phyloP scores from a whole-genome alignment of 495 filamentous ascomycete genomes.

The Penicillium goetzii region DNA sequence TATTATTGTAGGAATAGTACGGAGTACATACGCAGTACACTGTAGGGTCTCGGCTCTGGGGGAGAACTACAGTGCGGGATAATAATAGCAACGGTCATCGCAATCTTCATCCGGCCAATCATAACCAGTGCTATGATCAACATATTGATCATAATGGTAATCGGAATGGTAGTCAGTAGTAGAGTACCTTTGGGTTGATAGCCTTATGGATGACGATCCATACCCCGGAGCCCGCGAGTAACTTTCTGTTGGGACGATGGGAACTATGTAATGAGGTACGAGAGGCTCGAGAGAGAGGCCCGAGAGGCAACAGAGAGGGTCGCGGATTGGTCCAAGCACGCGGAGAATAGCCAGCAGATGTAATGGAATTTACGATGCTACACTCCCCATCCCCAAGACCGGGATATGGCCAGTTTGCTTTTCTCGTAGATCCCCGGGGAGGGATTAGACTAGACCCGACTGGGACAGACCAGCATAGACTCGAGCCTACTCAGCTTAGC shows the following conservation, averaged over 20 bases:
- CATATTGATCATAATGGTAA: neutral
- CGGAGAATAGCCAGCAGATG: constrained; percentile 20
- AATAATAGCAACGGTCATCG: neutral
- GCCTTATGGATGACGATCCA: constrained; percentile 8
- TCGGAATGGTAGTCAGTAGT: neutral
- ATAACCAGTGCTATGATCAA: neutral
- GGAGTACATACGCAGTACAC: neutral
- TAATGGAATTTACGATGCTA: constrained; percentile 27
- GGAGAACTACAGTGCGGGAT: neutral
- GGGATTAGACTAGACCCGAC: neutral
- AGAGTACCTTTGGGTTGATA: neutral
- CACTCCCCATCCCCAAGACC: constrained; percentile 15
- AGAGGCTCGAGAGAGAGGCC: neutral
- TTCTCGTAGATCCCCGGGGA: constrained; percentile 10
- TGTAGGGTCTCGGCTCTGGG: neutral
- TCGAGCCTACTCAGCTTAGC: neutral
- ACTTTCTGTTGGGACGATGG: constrained; percentile 1
- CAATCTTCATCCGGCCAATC: neutral
- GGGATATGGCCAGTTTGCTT: constrained; percentile 3
- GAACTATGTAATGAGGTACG: neutral
- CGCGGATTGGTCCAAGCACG: constrained; percentile 9
- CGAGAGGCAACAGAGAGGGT: neutral
- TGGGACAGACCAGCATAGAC: constrained; percentile 16
- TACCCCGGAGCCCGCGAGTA: constrained; percentile 7
- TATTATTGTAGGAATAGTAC: neutral